phyloP scores from a whole-genome alignment of 108 stramenopile genomes.

The Cyclotella baltica region DNA sequence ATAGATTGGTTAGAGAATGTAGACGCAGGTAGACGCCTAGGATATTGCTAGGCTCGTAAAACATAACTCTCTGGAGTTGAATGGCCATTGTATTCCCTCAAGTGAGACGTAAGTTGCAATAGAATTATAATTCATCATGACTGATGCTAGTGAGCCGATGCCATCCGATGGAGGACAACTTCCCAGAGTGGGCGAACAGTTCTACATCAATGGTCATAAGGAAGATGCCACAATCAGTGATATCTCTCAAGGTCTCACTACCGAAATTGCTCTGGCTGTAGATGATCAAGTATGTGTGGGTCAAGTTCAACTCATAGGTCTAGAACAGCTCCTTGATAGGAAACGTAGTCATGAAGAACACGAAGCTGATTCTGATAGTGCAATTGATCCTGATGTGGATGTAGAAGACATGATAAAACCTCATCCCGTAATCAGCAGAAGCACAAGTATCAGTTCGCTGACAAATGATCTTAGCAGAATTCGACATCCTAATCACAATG shows the following conservation, averaged over 20 bases:
- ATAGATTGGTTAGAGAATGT: no score
- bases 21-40: no score
- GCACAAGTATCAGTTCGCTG: not conserved
- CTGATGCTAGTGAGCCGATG: not conserved
- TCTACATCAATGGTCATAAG: not conserved
- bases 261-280: not conserved
- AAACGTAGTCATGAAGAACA: not conserved
- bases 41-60: no score
- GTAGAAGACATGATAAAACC: not conserved
- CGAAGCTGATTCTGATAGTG: not conserved
- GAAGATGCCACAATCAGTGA: not conserved
- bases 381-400: not conserved
- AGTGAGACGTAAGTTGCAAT: no score
- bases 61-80: no score
- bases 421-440: not conserved
- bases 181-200: not conserved
- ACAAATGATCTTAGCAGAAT: not conserved
- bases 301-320: not conserved
- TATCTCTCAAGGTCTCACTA: slow-evolving; percentile 2
- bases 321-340: not conserved
- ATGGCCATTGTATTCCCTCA: no score
- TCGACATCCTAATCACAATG: not conserved
- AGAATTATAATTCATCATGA: not conserved
- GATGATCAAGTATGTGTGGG: not conserved
- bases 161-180: not conserved